phyloP scores from a whole-genome alignment of 2,329 filamentous ascomycete species.

The Aureobasidium namibiae region DNA sequence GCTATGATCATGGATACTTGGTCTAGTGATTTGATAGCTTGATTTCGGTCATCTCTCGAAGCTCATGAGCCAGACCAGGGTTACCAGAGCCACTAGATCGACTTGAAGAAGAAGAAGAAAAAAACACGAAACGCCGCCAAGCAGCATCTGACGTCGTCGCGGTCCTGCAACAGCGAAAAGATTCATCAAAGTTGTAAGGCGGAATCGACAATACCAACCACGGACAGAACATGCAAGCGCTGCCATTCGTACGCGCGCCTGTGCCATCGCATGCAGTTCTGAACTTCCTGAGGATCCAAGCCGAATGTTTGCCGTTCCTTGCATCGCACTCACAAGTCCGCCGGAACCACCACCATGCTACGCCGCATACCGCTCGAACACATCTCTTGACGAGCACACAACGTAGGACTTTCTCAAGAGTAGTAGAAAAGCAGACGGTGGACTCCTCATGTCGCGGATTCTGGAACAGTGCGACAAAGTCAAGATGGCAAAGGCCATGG shows the following conservation, averaged over 20 bases:
- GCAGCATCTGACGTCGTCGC: background rate
- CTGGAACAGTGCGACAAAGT: background rate
- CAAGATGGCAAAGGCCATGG: slow-evolving; percentile 6
- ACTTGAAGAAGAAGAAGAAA: too few species aligned
- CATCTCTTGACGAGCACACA: background rate
- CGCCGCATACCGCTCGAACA: background rate
- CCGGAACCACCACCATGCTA: background rate
- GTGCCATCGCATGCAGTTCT: slow-evolving; percentile 15
- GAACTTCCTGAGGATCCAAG: slow-evolving; percentile 15
- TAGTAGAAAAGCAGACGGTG: background rate
- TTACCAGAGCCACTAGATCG: background rate
- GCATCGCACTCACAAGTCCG: slow-evolving; percentile 8
- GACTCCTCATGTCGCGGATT: background rate
- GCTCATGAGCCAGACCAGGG: background rate
- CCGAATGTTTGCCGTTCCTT: slow-evolving; percentile 13
- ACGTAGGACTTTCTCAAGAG: background rate
- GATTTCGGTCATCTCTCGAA: background rate
- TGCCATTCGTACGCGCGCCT: background rate
- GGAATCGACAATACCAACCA: background rate
- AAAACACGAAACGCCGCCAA: background rate
- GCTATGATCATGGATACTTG: background rate
- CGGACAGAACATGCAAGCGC: slow-evolving; percentile 6
- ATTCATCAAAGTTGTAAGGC: background rate
- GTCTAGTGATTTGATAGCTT: background rate
- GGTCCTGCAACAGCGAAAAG: background rate